Evolutionary conservation across 2,329 filamentous ascomycete genomes (phyloP), one percentile per base, ranked within the genome.

Genomic region (Coleophoma cylindrospora): DNA sequence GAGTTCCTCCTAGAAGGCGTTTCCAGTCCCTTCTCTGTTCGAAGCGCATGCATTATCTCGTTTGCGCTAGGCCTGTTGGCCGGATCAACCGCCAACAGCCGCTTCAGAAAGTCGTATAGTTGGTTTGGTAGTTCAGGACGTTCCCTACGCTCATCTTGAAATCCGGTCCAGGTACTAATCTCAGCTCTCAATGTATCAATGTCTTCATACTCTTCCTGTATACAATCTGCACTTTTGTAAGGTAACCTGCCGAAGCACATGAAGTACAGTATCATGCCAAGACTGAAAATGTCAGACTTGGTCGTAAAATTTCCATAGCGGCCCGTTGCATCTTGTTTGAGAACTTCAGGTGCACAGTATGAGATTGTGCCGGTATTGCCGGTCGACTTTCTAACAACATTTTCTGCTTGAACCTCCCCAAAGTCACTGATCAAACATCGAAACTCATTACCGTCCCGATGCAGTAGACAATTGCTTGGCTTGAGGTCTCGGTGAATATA

Each of bases 221-320:
- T 76, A 3, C 86, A 78, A 64, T 97, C 92, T 47, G 91, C 89
- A 59, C 86, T 88, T 21, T 72, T 76, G 64, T 97, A 99, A 0
- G 94, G 94, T 11, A 99, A 76, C 43, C 86, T 80, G 1, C 87
- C 89, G 65, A 99, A 99, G 66, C 94, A 99, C 77, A 99, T 87
- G 64, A 99, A 99, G 67, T 97, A 95, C 3, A 99, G 77, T 50
- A 97, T 97, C 92, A 99, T 96, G 45, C 94, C 94, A 0, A 99
- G 74, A 1, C 91, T 96, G 68, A 99, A 99, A n/a, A 99, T 87
- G 63, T 99, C 94, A 0, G 91, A 96, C 64, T 97, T 99, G 22
- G 89, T 91, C 0, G 91, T 96, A 62, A 99, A 99, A 64, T 97
- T 96, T 8, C 88, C 91, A 60, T 89, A 92, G 1, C 79, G 79